phyloP scores from a whole-genome alignment of 1,139 yeast genomes.

The Taphrina wiesneri region DNA sequence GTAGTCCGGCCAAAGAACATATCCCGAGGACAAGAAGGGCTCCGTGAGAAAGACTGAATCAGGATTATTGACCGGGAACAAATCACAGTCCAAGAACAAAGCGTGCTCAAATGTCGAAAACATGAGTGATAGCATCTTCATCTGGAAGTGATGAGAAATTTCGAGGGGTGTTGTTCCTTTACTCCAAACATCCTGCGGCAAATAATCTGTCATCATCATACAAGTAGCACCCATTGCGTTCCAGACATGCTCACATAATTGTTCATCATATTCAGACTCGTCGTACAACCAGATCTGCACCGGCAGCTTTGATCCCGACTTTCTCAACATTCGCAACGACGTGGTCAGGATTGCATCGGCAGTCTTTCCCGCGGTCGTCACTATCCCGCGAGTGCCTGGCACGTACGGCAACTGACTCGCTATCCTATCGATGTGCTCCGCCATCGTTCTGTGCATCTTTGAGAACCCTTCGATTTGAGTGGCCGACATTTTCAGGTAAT shows the following conservation, averaged over 20 bases:
- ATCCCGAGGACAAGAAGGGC: slow-evolving; percentile 58
- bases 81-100: slow-evolving; percentile 75
- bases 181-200: slow-evolving; percentile 6
- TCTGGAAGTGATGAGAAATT: slow-evolving; percentile 49
- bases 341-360: slow-evolving; percentile 15
- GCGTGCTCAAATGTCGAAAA: slow-evolving; percentile 76
- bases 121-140: slow-evolving; percentile 72
- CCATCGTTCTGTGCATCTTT: not conserved
- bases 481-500: not conserved
- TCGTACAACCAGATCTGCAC: slow-evolving; percentile 21
- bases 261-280: slow-evolving; percentile 11
- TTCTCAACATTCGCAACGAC: slow-evolving; percentile 23
- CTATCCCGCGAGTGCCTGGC: slow-evolving; percentile 22
- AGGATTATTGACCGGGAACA: slow-evolving; percentile 62
- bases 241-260: slow-evolving; percentile 17
- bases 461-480: not conserved
- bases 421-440: not conserved
- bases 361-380: slow-evolving; percentile 3
- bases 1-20: slow-evolving; percentile 79
- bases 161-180: slow-evolving; percentile 10
- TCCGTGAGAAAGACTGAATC: slow-evolving; percentile 57
- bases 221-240: slow-evolving; percentile 11
- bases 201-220: slow-evolving; percentile 59
- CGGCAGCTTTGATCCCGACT: slow-evolving; percentile 17
- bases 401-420: slow-evolving; percentile 8